phyloP scores from a whole-genome alignment of 768 basidiomycete species.

The Mycena vitilis region DNA sequence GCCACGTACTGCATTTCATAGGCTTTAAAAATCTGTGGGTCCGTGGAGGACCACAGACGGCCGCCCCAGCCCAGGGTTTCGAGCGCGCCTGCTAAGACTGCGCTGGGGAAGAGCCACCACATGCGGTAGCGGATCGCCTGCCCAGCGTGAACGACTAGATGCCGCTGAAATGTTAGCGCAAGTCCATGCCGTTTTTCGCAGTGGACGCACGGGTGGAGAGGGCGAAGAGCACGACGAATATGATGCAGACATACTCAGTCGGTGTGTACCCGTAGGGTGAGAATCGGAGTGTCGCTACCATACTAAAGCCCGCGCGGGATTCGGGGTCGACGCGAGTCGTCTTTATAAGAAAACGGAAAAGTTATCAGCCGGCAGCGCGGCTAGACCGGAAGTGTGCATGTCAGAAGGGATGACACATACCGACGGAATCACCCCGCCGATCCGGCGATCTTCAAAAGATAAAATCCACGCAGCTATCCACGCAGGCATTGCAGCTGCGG shows the following conservation, averaged over 20 bases:
- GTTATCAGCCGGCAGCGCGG: too few species aligned
- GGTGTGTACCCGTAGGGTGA: conserved; percentile 51
- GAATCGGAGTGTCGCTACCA: not conserved
- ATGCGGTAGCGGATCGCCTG: conserved; percentile 48
- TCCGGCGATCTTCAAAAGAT: too few species aligned
- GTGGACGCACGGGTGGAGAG: conserved; percentile 16
- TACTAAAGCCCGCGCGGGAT: too few species aligned
- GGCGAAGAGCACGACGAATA: conserved; percentile 50
- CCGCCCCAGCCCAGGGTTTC: conserved; percentile 59
- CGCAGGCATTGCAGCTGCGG: too few species aligned
- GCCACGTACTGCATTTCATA: conserved; percentile 58
- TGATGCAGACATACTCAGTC: conserved; percentile 49
- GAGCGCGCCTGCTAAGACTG: conserved; percentile 46
- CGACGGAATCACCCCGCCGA: too few species aligned
- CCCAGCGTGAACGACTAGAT: conserved; percentile 48
- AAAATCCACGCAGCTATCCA: too few species aligned
- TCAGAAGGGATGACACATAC: too few species aligned
- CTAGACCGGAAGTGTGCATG: too few species aligned
- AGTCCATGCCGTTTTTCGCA: too few species aligned
- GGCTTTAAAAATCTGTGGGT: conserved; percentile 36
- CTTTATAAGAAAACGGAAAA: too few species aligned
- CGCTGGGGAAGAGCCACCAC: conserved; percentile 57
- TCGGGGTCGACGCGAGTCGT: too few species aligned
- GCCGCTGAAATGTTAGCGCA: not conserved
- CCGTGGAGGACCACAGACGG: conserved; percentile 49